Evolutionary conservation across 306 rosid species (phyloP), one percentile per base, ranked within the genome.

Genomic region (Sophora flavescens): DNA sequence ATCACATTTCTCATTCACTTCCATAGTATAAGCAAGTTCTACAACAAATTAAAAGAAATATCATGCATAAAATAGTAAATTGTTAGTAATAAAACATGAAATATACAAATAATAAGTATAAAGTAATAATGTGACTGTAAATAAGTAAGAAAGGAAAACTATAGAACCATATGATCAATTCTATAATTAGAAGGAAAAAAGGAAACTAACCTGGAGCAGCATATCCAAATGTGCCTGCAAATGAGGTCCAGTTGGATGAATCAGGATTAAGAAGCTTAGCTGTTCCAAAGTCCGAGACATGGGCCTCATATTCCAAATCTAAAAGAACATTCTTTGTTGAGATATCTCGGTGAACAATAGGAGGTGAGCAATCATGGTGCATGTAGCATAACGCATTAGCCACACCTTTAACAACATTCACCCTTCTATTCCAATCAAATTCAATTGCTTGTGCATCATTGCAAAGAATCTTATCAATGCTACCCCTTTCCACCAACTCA

Each of bases 291-390:
- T 79, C 84, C 8, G 54, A 66, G 11, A 79, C 8, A 17, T 39
- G 72, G 14, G 65, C 72, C 11, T 60, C 77, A 70, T 78, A 38
- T 0, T 79, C 59, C 3, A 14, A 79, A 63, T 71, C 60, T 14
- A 79, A 5, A 63, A 79, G 78, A 26, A 76, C 13, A 64, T 76
- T 64, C 14, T 76, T 76, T 54, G 57, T 48, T 9, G 80, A 76
- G 14, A 79, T 52, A 26, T 79, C 78, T 3, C 83, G 50, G 30
- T 71, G 78, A 41, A 71, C 51, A 3, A 63, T 52, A 5, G 78
- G 73, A 51, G 71, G 64, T 12, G 70, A 73, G 12, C 84, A 65
- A 2, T 53, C 51, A 61, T 81, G 77, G 36, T 81, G 84, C 72
- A 68, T 75, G 13, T 78, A 59, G 42, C 47, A 59, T 7, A 80